Evolutionary conservation across 2,329 filamentous ascomycete species (phyloP).

Genomic region (Ophiostoma novo-ulmi): DNA sequence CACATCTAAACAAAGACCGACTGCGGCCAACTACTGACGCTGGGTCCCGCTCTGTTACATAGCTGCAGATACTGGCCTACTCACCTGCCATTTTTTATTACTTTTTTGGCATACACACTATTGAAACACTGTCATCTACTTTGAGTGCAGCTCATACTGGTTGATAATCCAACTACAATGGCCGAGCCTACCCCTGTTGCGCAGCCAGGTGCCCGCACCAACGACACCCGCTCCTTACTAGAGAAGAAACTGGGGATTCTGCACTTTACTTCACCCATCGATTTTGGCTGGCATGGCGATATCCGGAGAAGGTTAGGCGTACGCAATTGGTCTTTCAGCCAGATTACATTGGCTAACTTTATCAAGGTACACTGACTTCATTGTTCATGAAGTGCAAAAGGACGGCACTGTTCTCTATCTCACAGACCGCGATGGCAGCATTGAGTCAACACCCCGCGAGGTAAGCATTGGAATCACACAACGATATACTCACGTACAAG

Average conservation of each 20-base stretch:
- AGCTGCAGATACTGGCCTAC: not conserved
- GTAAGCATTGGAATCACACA: not conserved
- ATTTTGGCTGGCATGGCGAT: constrained; percentile 42
- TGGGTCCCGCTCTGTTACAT: not conserved
- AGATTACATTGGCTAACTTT: not conserved
- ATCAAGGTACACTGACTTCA: constrained; percentile 76
- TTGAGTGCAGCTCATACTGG: not conserved
- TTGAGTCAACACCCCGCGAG: constrained; percentile 13
- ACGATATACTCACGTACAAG: not conserved
- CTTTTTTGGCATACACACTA: not conserved
- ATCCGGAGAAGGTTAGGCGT: constrained; percentile 41
- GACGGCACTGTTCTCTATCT: constrained; percentile 74
- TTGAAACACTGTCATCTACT: not conserved
- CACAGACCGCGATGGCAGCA: constrained; percentile 29
- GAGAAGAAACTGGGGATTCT: constrained; percentile 41
- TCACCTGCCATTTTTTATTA: not conserved
- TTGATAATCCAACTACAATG: constrained; percentile 9
- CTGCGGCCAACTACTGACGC: not conserved
- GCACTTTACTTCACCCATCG: constrained; percentile 38
- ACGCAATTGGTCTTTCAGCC: constrained; percentile 18
- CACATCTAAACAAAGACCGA: not conserved
- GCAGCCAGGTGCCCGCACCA: constrained; percentile 28
- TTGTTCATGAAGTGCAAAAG: constrained; percentile 81
- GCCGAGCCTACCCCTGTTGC: constrained; percentile 16
- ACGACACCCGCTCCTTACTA: constrained; percentile 32